Conservation (phyloP, 2,329 filamentous ascomycete genomes). For the Celoporthe dispersa region DNA sequence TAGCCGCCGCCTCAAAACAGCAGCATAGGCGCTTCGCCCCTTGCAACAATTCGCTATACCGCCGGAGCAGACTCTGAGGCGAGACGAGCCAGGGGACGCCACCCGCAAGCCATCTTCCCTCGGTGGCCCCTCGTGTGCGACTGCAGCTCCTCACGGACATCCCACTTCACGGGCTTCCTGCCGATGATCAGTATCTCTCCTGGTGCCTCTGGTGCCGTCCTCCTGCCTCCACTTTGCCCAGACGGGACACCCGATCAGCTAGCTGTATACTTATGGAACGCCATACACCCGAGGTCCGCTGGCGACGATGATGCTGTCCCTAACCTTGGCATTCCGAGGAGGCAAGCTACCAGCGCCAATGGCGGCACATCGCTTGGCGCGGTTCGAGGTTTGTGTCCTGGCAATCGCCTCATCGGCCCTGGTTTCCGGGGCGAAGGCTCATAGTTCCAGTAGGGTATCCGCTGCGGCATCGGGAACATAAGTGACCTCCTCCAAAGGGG, state of each 20-base stretch:
- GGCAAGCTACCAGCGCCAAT: conserved; percentile 50
- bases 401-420: conserved; percentile 40
- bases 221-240: conserved; percentile 48
- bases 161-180: conserved; percentile 41
- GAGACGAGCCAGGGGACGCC: conserved; percentile 21
- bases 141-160: conserved; percentile 49
- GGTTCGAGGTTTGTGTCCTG: conserved; percentile 46
- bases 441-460: conserved; percentile 30
- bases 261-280: conserved; percentile 45
- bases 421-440: conserved; percentile 42
- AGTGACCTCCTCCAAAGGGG: background rate
- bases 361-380: conserved; percentile 51
- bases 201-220: conserved; percentile 36
- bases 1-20: conserved; percentile 6
- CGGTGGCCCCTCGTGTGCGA: conserved; percentile 19
- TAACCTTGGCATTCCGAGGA: conserved; percentile 46
- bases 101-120: conserved; percentile 15
- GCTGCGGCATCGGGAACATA: background rate
- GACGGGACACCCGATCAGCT: conserved; percentile 38
- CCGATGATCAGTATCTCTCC: background rate
- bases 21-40: conserved; percentile 6
- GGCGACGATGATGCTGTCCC: conserved; percentile 48
- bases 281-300: conserved; percentile 53
- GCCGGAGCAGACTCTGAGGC: conserved; percentile 3
- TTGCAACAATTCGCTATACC: conserved; percentile 13